Percentiles rank a stretch among this genome's conserved stretches.
Evolutionary conservation across 805 yeast genomes (phyloP).

Genomic region (Metschnikowia colocasiae): DNA sequence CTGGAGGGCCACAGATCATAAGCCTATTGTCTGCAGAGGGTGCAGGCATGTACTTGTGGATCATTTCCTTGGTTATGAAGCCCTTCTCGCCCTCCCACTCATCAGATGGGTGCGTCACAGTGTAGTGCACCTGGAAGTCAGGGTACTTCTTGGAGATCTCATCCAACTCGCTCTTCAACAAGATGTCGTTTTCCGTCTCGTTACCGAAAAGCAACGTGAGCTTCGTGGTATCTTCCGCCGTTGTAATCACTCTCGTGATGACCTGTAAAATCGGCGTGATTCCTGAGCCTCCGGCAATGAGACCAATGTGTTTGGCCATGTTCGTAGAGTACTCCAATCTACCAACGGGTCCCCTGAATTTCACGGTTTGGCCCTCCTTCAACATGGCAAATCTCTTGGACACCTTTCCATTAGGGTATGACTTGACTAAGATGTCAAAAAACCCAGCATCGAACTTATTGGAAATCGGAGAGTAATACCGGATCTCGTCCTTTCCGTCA

Average conservation of each 20-base stretch:
- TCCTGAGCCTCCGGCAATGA: conserved; percentile 86
- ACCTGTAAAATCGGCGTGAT: conserved; percentile 88
- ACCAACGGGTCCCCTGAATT: conserved; percentile 79
- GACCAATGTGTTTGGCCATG: conserved; percentile 58
- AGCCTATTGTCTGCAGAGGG: conserved; percentile 50
- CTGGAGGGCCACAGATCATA: conserved; percentile 73
- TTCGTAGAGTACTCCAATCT: conserved; percentile 56
- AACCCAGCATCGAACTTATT: conserved; percentile 67
- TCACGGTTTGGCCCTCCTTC: conserved; percentile 60
- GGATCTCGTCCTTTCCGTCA: conserved; percentile 50
- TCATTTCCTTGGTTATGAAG: conserved; percentile 54
- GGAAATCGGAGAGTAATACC: conserved; percentile 76
- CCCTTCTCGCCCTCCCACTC: conserved; percentile 61
- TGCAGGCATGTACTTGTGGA: conserved; percentile 50
- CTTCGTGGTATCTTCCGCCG: conserved; percentile 61
- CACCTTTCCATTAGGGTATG: conserved; percentile 68
- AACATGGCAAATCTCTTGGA: conserved; percentile 64
- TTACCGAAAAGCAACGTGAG: conserved; percentile 67
- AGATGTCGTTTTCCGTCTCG: conserved; percentile 72
- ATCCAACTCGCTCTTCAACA: conserved; percentile 68
- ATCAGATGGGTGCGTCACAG: conserved; percentile 48
- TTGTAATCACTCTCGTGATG: conserved; percentile 63
- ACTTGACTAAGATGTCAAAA: conserved; percentile 73
- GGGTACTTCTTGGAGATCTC: conserved; percentile 64
- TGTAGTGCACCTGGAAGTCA: conserved; percentile 56